Conservation (phyloP, 129 eudicot genomes). For the Mikania micrantha region DNA sequence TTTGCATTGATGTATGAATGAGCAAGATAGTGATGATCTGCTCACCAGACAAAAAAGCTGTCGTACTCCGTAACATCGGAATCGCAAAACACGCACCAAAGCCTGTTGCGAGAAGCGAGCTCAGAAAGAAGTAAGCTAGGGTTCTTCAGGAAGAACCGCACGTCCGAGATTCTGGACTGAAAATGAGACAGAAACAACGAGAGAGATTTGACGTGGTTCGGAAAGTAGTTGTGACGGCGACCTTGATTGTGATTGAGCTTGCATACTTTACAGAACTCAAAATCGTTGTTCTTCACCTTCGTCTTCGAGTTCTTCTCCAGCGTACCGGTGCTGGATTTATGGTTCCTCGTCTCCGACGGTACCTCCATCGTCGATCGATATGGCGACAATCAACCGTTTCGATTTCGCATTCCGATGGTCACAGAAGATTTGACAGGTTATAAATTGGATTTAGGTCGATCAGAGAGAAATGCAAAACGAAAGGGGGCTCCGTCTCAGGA, state of each 20-base stretch:
- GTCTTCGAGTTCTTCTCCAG: conserved; percentile 15
- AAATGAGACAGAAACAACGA: conserved; percentile 60
- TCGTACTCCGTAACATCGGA: conserved; percentile 41
- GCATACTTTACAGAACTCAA: conserved; percentile 76
- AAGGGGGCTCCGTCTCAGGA: no score
- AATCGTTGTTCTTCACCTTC: conserved; percentile 31
- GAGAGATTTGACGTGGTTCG: conserved; percentile 62
- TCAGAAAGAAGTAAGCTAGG: conserved; percentile 51
- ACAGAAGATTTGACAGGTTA: no score
- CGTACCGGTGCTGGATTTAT: conserved; percentile 17
- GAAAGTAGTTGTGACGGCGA: conserved; percentile 74
- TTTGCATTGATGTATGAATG: background rate
- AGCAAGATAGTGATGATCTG: background rate
- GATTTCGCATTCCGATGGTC: no score
- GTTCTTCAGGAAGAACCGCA: conserved; percentile 51
- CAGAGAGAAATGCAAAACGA: no score
- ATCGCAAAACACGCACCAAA: conserved; percentile 94
- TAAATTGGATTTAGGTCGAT: no score
- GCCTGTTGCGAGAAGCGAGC: conserved; percentile 48
- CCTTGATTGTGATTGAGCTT: conserved; percentile 77
- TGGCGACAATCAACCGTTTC: background rate
- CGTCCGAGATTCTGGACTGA: conserved; percentile 56
- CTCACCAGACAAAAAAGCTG: conserved; percentile 57
- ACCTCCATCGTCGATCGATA: conserved; percentile 6
- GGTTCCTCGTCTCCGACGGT: conserved; percentile 18